Percentiles rank a stretch among this genome's conserved stretches.
These are phyloP conservation scores for Vicia villosa DNA, from an alignment of 306 rosid species.

Conservation along the genomic window DNA sequence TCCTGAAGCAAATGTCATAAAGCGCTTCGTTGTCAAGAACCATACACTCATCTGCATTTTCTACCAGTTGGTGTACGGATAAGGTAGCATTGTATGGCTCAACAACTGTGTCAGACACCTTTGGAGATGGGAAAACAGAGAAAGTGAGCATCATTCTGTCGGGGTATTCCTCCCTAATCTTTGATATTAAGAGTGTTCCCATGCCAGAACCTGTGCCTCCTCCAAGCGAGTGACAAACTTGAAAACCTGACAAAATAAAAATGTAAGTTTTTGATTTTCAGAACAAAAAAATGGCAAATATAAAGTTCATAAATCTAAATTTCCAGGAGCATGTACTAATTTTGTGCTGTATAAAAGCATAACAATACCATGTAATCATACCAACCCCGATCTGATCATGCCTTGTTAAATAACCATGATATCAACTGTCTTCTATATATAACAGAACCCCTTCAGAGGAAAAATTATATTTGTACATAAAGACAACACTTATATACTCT, in stretches of 20 bases:
- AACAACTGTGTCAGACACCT: constrained; percentile 98
- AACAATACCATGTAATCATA: constrained; percentile 12
- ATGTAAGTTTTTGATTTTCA: not conserved
- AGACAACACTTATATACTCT: not conserved
- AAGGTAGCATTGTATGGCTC: constrained; percentile 95
- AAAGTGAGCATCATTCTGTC: constrained; percentile 96
- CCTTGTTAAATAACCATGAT: not conserved
- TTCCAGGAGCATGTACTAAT: not conserved
- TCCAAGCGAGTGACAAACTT: constrained; percentile 95
- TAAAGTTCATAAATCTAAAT: not conserved
- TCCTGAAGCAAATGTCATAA: constrained; percentile 94
- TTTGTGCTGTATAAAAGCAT: not conserved
- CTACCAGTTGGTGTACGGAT: constrained; percentile 90
- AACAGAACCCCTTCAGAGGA: not conserved
- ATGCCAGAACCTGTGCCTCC: constrained; percentile 97
- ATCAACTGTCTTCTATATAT: not conserved
- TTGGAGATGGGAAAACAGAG: constrained; percentile 94
- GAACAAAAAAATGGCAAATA: not conserved
- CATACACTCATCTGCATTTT: constrained; percentile 97
- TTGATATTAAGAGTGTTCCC: constrained; percentile 88
- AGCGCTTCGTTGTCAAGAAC: constrained; percentile 96
- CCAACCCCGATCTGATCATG: not conserved
- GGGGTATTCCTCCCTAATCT: constrained; percentile 92
- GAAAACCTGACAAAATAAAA: constrained; percentile 65
- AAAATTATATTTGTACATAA: not conserved